phyloP scores from a whole-genome alignment of 768 basidiomycete genomes.

The Lactarius quietus region DNA sequence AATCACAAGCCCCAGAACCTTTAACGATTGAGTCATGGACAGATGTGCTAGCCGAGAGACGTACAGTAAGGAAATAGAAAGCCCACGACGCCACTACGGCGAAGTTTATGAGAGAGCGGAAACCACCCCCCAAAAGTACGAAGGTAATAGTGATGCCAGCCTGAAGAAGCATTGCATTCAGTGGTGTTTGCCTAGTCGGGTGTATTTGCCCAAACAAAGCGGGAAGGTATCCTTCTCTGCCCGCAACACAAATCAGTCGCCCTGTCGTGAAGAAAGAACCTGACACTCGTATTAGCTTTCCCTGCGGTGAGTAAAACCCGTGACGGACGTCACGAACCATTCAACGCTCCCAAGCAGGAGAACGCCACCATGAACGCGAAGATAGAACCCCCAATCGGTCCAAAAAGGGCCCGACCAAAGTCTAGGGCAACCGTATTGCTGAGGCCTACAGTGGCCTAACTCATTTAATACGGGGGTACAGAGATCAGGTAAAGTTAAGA shows the following conservation, averaged over 20 bases:
- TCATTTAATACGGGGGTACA: slow-evolving; percentile 10
- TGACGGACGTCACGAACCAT: slow-evolving; percentile 53
- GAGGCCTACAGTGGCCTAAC: slow-evolving; percentile 57
- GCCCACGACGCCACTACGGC: slow-evolving; percentile 85
- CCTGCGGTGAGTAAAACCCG: slow-evolving; percentile 1
- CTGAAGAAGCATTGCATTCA: slow-evolving; percentile 85
- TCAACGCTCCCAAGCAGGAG: slow-evolving; percentile 93
- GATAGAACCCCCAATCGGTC: slow-evolving; percentile 77
- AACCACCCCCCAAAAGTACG: slow-evolving; percentile 84
- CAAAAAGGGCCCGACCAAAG: slow-evolving; percentile 85
- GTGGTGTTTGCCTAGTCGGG: slow-evolving; percentile 70
- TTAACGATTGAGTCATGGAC: neutral
- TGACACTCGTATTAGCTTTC: slow-evolving; percentile 31
- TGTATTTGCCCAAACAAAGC: slow-evolving; percentile 78
- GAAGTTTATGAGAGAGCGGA: slow-evolving; percentile 85
- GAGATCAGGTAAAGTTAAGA: neutral
- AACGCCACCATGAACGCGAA: slow-evolving; percentile 92
- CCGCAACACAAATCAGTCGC: slow-evolving; percentile 86
- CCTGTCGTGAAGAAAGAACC: slow-evolving; percentile 72
- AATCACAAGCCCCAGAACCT: slow-evolving; percentile 88
- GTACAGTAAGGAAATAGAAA: slow-evolving; percentile 81
- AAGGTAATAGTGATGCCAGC: slow-evolving; percentile 69
- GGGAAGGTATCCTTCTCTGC: slow-evolving; percentile 84
- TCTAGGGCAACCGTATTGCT: slow-evolving; percentile 91
- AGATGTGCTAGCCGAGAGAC: slow-evolving; percentile 27